These are phyloP conservation scores for Syzygium grande DNA, from an alignment of 345 rosid species.

Conservation along the genomic window DNA sequence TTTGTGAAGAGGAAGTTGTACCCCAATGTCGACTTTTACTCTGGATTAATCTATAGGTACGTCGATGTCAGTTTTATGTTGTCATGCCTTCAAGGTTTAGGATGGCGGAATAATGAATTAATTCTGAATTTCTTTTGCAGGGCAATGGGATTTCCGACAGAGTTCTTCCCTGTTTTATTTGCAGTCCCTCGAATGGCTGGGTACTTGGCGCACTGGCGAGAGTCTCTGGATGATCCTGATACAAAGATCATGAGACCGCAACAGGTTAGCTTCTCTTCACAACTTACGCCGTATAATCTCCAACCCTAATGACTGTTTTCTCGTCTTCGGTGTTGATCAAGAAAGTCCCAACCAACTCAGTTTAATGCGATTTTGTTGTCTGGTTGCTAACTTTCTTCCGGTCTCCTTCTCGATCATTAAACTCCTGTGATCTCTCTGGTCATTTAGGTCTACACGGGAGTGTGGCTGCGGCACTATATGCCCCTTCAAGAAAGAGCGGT, in stretches of 20 bases:
- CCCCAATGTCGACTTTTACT: slow-evolving; percentile 98
- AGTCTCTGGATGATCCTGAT: slow-evolving; percentile 95
- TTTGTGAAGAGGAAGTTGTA: slow-evolving; percentile 86
- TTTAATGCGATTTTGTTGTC: background rate
- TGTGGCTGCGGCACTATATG: slow-evolving; percentile 77
- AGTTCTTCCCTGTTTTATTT: slow-evolving; percentile 87
- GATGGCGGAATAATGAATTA: background rate
- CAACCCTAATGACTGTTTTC: background rate
- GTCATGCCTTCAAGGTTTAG: background rate
- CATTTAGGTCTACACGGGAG: slow-evolving; percentile 77
- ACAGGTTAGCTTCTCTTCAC: slow-evolving; percentile 39
- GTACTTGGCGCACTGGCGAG: slow-evolving; percentile 87
- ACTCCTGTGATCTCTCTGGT: background rate
- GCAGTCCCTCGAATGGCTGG: slow-evolving; percentile 99
- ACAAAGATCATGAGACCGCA: slow-evolving; percentile 99
- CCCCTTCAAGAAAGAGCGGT: slow-evolving; percentile 55
- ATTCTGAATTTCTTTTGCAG: slow-evolving; percentile 16
- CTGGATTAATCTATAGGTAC: slow-evolving; percentile 90
- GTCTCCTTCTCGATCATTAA: background rate
- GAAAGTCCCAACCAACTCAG: background rate
- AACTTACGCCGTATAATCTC: background rate
- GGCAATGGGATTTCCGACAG: slow-evolving; percentile 98
- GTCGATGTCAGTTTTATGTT: background rate
- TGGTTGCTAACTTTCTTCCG: background rate
- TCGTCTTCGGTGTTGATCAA: background rate